Evolutionary conservation across 2,329 filamentous ascomycete genomes (phyloP).

Genomic region (Fusarium foetens): DNA sequence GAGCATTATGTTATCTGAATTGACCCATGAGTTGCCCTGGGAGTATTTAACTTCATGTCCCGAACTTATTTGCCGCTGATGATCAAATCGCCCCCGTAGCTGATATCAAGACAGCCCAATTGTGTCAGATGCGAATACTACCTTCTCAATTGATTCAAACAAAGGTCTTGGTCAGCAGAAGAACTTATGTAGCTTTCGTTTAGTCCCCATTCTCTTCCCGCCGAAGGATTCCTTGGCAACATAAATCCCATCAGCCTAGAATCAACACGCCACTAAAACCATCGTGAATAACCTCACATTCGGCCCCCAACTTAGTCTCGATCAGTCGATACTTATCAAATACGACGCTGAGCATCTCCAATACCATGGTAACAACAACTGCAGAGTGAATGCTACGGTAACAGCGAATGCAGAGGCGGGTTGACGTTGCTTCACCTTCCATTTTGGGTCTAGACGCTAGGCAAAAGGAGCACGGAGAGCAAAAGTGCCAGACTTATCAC

Average conservation of each 20-base stretch:
- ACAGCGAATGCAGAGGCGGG: not conserved
- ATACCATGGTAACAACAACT: not conserved
- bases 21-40: rapidly evolving
- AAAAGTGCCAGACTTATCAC: constrained; percentile 24
- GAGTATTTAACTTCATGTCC: not conserved
- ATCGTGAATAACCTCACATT: not conserved
- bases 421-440: constrained; percentile 7
- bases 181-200: constrained; percentile 1
- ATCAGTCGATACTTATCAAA: constrained; percentile 6
- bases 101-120: not conserved
- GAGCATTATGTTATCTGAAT: rapidly evolving
- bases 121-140: not conserved
- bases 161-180: not conserved
- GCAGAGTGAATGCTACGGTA: not conserved
- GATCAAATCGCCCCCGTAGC: not conserved
- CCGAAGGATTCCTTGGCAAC: constrained; percentile 5
- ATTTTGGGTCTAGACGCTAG: not conserved
- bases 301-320: not conserved
- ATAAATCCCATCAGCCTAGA: not conserved
- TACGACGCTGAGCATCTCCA: not conserved
- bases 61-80: not conserved
- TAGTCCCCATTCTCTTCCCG: not conserved
- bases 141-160: not conserved
- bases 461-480: not conserved
- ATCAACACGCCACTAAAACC: not conserved